Percentiles rank a stretch among this genome's conserved stretches.
phyloP scores from a whole-genome alignment of 192 early-diverging fungal genomes.

The Gaertneriomyces sp. region DNA sequence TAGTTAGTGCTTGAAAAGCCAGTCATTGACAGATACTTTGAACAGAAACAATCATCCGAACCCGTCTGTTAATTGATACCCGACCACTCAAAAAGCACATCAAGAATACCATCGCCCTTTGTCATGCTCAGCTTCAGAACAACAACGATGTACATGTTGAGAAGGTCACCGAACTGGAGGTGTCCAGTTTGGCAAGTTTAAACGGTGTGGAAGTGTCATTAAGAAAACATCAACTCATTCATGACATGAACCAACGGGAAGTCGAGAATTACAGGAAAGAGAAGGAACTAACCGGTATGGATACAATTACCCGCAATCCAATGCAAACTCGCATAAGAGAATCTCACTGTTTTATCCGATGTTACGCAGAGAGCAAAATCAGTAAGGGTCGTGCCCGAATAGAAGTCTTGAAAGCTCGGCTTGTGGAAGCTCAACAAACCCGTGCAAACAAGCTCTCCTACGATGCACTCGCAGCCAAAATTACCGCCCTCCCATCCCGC shows the following conservation, averaged over 20 bases:
- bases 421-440: constrained; percentile 41
- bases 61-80: constrained; percentile 29
- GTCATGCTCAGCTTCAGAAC: constrained; percentile 2
- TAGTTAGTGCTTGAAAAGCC: no score
- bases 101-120: constrained; percentile 1
- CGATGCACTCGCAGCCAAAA: constrained; percentile 52
- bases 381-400: constrained; percentile 41
- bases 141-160: constrained; percentile 8
- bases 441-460: constrained; percentile 53
- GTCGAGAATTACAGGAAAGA: constrained; percentile 38
- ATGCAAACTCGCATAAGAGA: background rate
- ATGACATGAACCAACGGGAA: constrained; percentile 52
- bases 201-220: constrained; percentile 39
- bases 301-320: background rate
- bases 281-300: constrained; percentile 35
- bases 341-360: no score
- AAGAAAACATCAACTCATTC: constrained; percentile 48
- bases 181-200: constrained; percentile 34
- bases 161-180: background rate
- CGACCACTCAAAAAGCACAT: constrained; percentile 32
- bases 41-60: constrained; percentile 32
- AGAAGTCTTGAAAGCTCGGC: constrained; percentile 35
- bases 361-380: constrained; percentile 30
- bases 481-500: constrained; percentile 26
- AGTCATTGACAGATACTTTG: no score